Conservation (phyloP, 108 stramenopile species). For the Nitzschia sp. region DNA sequence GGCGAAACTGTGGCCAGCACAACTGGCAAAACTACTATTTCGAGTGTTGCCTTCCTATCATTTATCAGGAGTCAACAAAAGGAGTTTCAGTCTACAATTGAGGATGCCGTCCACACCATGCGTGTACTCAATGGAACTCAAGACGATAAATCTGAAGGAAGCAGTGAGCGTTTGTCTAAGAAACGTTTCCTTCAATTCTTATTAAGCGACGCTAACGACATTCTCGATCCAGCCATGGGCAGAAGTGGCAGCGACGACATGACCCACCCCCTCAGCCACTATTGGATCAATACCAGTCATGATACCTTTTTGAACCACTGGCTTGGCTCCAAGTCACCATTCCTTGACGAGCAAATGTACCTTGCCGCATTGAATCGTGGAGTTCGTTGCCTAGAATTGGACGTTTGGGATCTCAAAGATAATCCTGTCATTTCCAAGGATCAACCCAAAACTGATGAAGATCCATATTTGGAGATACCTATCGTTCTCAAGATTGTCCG, state of each 20-base stretch:
- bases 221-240: slow-evolving; percentile 55
- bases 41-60: slow-evolving; percentile 57
- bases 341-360: slow-evolving; percentile 58
- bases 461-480: slow-evolving; percentile 31
- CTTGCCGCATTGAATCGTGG: slow-evolving; percentile 68
- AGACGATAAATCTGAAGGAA: slow-evolving; percentile 10
- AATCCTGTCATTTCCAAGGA: slow-evolving; percentile 45
- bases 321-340: slow-evolving; percentile 12
- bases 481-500: slow-evolving; percentile 51
- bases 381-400: slow-evolving; percentile 87
- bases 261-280: slow-evolving; percentile 83
- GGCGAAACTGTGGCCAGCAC: background rate
- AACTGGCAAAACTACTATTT: slow-evolving; percentile 36
- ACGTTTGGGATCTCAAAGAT: slow-evolving; percentile 83
- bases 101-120: slow-evolving; percentile 59
- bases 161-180: slow-evolving; percentile 45
- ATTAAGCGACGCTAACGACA: slow-evolving; percentile 62
- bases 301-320: slow-evolving; percentile 79
- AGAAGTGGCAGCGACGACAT: slow-evolving; percentile 62
- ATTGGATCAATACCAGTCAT: slow-evolving; percentile 91
- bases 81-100: slow-evolving; percentile 46
- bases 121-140: slow-evolving; percentile 46
- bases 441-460: slow-evolving; percentile 11
- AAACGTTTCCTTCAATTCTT: slow-evolving; percentile 55
- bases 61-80: slow-evolving; percentile 67